Evolutionary conservation across 164 flowering plant species (phyloP), one percentile per base, ranked within the genome.

Genomic region (Magnolia sinica): DNA sequence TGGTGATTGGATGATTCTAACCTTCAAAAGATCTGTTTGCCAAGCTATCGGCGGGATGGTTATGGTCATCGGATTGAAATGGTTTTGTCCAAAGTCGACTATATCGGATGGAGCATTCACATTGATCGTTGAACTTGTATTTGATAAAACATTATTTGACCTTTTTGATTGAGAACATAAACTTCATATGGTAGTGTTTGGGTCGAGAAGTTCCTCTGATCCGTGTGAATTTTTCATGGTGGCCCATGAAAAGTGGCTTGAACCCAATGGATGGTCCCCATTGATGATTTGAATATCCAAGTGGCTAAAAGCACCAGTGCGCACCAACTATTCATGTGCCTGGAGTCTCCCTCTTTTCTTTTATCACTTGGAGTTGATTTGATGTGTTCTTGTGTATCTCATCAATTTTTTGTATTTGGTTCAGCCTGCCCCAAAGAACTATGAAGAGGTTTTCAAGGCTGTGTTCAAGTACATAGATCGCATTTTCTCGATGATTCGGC

Each of bases 381-480:
- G 18, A 11, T 55, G 61, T 8, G 0, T 55, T 11, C 11, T 55
- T 55, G 13, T 55, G 13, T 74, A 6, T 22, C 2, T 3, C 20
- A 18, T 10, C 14, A 52, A 49, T 50, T 23, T 14, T 18, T 10
- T 27, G 29, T 64, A 7, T 1, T 50, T 61, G 68, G 1, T 76
- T 5, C 74, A 82, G 88, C 74, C 76, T 49, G 61, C 79, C 22
- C 89, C 88, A 8, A 64, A 76, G 16, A 72, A 78, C 0, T 88
- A 80, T 72, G 87, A 84, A 20, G 89, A 88, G 29, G 88, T 88
- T 3, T 88, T 88, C 72, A 74, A 74, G 52, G 70, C 73, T 1
- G 79, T 87, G 18, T 88, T 85, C 71, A 71, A 73, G 74, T 89
- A 86, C 70, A 87, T 89, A 58, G 90, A 89, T 75, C 71, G 77